Conservation (phyloP, 2,329 filamentous ascomycete genomes). For the Aspergillus hiratsukae region DNA sequence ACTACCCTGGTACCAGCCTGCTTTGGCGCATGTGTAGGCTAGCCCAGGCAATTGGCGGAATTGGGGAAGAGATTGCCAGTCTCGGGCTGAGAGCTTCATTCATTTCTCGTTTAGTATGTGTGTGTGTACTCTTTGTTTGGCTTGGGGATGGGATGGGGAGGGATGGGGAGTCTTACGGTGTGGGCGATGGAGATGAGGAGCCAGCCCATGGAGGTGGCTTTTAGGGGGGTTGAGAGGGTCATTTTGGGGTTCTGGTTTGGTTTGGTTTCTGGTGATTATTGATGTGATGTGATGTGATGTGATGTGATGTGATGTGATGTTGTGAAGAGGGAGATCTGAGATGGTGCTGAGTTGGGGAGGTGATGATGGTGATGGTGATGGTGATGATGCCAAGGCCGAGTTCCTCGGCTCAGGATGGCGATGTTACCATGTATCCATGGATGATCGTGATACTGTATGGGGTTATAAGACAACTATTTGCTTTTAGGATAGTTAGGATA, state of each 20-base stretch:
- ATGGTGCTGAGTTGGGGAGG: too few species aligned
- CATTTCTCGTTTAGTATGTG: background rate
- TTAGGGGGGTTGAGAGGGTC: constrained; percentile 1
- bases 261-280: background rate
- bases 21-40: constrained; percentile 19
- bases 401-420: background rate
- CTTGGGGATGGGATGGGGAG: background rate
- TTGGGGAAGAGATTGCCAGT: constrained; percentile 16
- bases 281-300: background rate
- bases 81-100: constrained; percentile 10
- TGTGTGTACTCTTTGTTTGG: background rate
- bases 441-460: background rate
- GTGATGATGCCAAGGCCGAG: background rate
- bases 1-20: constrained; percentile 25
- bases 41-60: constrained; percentile 19
- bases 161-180: constrained; percentile 6
- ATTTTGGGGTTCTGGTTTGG: background rate
- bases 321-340: too few species aligned
- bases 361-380: background rate
- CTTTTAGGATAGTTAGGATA: background rate
- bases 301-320: too few species aligned
- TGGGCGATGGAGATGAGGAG: constrained; percentile 16
- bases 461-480: background rate
- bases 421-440: too few species aligned
- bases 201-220: constrained; percentile 13